Evolutionary conservation across 345 rosid genomes (phyloP), one percentile per base, ranked within the genome.

Genomic region (Gossypium raimondii): DNA sequence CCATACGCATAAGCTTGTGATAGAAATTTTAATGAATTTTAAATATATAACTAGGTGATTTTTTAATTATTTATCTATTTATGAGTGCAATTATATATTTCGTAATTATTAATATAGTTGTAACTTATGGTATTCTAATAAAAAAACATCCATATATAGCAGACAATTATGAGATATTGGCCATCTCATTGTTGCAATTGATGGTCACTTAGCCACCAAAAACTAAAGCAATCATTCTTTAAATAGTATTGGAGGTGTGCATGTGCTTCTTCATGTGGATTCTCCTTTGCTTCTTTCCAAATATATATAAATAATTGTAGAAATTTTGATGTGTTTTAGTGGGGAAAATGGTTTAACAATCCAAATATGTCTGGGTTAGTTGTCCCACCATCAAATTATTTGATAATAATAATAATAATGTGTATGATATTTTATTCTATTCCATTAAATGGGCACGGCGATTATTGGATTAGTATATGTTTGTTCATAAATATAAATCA

Each of bases 211-310:
- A 12, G 20, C 24, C 27, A 8, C 10, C 20, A 56, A 53, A 8
- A 2, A 18, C 38, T 12, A n/a, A 56, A 60, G 48, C 20, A 5
- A 10, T 10, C 18, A 3, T 18, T 56, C 12, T 48, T 59, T 24
- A 43, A 65, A 65, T 17, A 38, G 16, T 34, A 48, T 63, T 74
- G 64, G 56, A 22, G 75, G 61, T 20, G 67, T 58, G 51, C 77
- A 74, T 74, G 71, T 64, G 77, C 51, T 34, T 52, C 22, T 64
- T 64, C 71, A 51, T 13, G 70, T 61, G 70, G 70, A 48, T 47
- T 62, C 11, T 2, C 20, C 12, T 62, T 62, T 34, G 41, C 5
- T 34, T 5, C 7, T 34, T 34, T 34, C 41, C 41, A 34, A 34
- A 34, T 34, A 5, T 34, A 5, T 34, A 6, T 4, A 34, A 34